A percentile compares a stretch with the other conserved stretches of the same genome.
phyloP scores from a whole-genome alignment of 441 rosid species.

The Gossypium laxum region DNA sequence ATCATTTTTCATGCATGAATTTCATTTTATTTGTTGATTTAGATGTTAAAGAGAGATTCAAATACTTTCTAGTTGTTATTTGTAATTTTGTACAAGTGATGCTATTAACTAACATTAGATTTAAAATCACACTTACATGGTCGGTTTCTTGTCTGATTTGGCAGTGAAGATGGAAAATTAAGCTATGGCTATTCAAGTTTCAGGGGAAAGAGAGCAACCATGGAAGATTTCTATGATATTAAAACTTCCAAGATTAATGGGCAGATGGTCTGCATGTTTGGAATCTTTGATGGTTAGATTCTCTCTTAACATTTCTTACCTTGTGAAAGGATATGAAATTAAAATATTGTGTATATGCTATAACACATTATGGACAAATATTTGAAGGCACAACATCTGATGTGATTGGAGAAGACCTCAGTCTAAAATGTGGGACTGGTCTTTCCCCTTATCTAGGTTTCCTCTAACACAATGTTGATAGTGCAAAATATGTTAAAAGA shows the following conservation, averaged over 20 bases:
- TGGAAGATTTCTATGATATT: slow-evolving; percentile 88
- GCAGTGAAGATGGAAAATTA: slow-evolving; percentile 74
- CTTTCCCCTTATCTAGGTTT: neutral
- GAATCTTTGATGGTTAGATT: slow-evolving; percentile 83
- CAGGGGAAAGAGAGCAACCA: slow-evolving; percentile 86
- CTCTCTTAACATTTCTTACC: slow-evolving; percentile 16
- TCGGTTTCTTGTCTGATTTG: slow-evolving; percentile 21
- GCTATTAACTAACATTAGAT: neutral
- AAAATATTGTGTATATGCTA: neutral
- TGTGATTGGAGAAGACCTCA: neutral
- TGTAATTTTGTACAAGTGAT: neutral
- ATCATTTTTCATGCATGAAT: neutral
- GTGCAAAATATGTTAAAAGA: neutral
- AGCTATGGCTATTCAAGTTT: slow-evolving; percentile 93
- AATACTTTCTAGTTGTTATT: neutral
- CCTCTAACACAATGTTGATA: slow-evolving; percentile 1
- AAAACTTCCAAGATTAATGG: slow-evolving; percentile 63
- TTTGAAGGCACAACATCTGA: neutral
- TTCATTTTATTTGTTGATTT: neutral
- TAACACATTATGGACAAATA: neutral
- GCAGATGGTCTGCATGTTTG: slow-evolving; percentile 75
- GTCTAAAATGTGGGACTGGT: neutral
- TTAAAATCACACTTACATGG: neutral
- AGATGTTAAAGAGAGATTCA: neutral
- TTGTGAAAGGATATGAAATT: slow-evolving; percentile 11